Evolutionary conservation across 495 filamentous ascomycete species (phyloP).

Genomic region (Margaritispora aquatica): DNA sequence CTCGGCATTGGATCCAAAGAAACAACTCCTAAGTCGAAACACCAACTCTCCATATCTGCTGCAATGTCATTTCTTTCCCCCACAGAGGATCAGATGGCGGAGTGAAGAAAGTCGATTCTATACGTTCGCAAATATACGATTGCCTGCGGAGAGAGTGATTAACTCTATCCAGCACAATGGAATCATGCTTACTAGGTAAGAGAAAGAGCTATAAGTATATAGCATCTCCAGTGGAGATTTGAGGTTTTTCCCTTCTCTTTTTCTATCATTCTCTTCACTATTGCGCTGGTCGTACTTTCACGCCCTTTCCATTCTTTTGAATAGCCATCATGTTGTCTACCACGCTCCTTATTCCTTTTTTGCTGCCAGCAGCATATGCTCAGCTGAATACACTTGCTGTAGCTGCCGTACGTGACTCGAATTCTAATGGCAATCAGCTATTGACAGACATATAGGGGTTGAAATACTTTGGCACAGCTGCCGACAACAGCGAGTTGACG

Average conservation of each 20-base stretch:
- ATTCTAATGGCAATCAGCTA: neutral
- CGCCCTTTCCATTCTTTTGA: neutral
- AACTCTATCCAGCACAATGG: too few species aligned
- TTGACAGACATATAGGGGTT: constrained; percentile 26
- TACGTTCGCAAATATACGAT: neutral
- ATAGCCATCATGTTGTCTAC: neutral
- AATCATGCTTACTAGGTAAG: too few species aligned
- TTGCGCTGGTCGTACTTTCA: constrained; percentile 1
- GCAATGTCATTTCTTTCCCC: neutral
- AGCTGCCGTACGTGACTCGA: constrained; percentile 17
- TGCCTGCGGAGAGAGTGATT: too few species aligned
- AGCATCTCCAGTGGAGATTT: neutral
- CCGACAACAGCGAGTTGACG: constrained; percentile 36
- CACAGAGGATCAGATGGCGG: constrained; percentile 1
- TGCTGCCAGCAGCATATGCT: constrained; percentile 18
- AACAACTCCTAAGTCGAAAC: constrained; percentile 1
- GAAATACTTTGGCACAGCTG: constrained; percentile 43
- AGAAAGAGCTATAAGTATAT: neutral
- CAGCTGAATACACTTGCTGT: constrained; percentile 35
- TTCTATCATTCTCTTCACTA: neutral
- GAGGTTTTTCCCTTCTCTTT: neutral
- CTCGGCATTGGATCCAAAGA: neutral
- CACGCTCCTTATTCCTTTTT: constrained; percentile 1
- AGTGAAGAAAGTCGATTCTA: neutral
- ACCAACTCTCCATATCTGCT: constrained; percentile 4